phyloP scores from a whole-genome alignment of 2,329 filamentous ascomycete species.

The Stachybotrys echinatus region DNA sequence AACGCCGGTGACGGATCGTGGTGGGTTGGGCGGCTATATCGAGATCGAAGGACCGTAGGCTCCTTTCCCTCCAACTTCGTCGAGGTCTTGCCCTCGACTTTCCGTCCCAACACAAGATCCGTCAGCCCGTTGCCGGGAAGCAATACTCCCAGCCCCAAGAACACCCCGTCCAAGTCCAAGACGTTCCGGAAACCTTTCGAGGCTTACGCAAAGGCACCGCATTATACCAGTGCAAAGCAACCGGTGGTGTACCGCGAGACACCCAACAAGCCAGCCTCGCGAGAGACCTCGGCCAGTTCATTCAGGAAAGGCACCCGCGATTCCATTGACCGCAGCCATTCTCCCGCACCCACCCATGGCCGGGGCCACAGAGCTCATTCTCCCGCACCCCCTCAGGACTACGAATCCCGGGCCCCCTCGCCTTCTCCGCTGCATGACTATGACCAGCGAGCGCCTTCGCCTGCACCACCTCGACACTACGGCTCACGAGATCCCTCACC shows the following conservation, averaged over 20 bases:
- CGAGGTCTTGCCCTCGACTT: constrained; percentile 77
- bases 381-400: constrained; percentile 15
- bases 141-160: constrained; percentile 48
- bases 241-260: constrained; percentile 50
- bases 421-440: constrained; percentile 19
- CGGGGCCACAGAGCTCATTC: constrained; percentile 26
- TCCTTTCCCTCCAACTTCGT: constrained; percentile 98
- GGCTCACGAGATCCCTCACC: not conserved
- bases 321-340: constrained; percentile 17
- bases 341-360: constrained; percentile 21
- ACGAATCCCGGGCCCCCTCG: constrained; percentile 24
- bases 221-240: constrained; percentile 59
- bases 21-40: constrained; percentile 92
- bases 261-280: constrained; percentile 24
- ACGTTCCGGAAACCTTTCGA: constrained; percentile 63
- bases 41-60: constrained; percentile 86
- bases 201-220: constrained; percentile 61
- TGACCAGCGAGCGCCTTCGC: constrained; percentile 29
- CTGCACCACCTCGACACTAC: constrained; percentile 18
- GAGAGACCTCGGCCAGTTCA: constrained; percentile 37
- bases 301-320: constrained; percentile 18
- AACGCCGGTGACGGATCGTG: constrained; percentile 97
- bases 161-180: constrained; percentile 53
- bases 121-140: constrained; percentile 55
- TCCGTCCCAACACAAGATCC: constrained; percentile 66